A percentile compares a stretch with the other conserved stretches of the same genome.
Conservation (phyloP, 75 land plant genomes). For the Azolla pinnata region DNA sequence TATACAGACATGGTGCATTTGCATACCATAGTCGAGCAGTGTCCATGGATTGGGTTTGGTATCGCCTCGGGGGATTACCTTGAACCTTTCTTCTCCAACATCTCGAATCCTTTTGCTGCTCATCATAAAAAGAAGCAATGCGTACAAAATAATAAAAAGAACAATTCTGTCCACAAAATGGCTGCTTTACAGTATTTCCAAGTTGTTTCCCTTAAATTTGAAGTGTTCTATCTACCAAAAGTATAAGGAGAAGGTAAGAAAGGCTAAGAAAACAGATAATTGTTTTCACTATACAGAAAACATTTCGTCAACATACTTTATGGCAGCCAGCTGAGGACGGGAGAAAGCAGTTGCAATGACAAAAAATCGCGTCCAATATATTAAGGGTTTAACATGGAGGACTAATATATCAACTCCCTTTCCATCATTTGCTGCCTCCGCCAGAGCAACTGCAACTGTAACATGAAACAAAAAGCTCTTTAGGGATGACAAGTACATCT, state of each 20-base stretch:
- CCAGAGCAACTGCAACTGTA: slow-evolving; percentile 85
- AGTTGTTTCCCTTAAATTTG: not conserved
- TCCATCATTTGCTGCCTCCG: slow-evolving; percentile 84
- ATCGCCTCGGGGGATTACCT: slow-evolving; percentile 55
- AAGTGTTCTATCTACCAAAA: not conserved
- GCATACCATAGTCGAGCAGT: slow-evolving; percentile 87
- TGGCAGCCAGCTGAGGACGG: slow-evolving; percentile 83
- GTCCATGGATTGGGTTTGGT: slow-evolving; percentile 90
- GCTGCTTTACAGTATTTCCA: not conserved
- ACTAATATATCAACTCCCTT: slow-evolving; percentile 81
- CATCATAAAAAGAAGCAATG: not conserved
- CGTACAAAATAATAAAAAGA: too few relatives aligned
- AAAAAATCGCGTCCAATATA: slow-evolving; percentile 94
- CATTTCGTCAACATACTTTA: slow-evolving; percentile 44
- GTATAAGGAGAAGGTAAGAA: not conserved
- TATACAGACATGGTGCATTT: too few relatives aligned
- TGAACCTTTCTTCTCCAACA: slow-evolving; percentile 58
- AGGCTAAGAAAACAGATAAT: not conserved
- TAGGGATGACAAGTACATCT: too few relatives aligned
- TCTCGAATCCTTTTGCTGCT: slow-evolving; percentile 69
- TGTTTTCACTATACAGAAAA: slow-evolving; percentile 4
- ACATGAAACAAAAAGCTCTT: too few relatives aligned
- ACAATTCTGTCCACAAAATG: too few relatives aligned
- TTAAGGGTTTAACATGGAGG: slow-evolving; percentile 87
- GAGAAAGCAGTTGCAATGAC: slow-evolving; percentile 91